Conservation (phyloP, 2,329 filamentous ascomycete species). For the Dothideomycetidae sp. region DNA sequence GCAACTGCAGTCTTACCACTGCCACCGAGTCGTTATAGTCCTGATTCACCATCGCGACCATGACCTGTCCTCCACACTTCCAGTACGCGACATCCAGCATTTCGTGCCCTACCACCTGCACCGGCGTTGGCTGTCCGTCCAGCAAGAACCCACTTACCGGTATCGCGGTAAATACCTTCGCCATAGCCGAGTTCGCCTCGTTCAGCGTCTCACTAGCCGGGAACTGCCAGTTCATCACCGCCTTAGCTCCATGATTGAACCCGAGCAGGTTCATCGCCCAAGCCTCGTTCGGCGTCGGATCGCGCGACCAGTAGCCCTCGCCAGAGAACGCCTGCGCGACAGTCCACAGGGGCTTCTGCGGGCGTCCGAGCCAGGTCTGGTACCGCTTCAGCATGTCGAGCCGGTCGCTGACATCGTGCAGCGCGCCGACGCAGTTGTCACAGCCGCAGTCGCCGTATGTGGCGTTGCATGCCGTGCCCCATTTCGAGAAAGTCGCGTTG, state of each 20-base stretch:
- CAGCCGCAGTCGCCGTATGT: conserved; percentile 50
- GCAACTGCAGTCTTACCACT: not conserved
- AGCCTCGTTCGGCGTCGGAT: conserved; percentile 32
- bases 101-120: conserved; percentile 15
- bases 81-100: conserved; percentile 17
- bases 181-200: conserved; percentile 23
- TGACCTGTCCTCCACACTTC: conserved; percentile 9
- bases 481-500: conserved; percentile 39
- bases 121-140: conserved; percentile 15
- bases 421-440: conserved; percentile 40
- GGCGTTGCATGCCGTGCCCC: conserved; percentile 41
- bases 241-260: conserved; percentile 37
- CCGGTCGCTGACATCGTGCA: conserved; percentile 38
- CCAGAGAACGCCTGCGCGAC: conserved; percentile 37
- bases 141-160: conserved; percentile 25
- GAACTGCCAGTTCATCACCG: conserved; percentile 35
- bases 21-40: conserved; percentile 9
- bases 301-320: conserved; percentile 32
- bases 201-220: conserved; percentile 23
- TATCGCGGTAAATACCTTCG: conserved; percentile 25
- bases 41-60: conserved; percentile 16
- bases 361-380: conserved; percentile 26
- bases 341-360: conserved; percentile 33
- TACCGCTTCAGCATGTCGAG: conserved; percentile 29
- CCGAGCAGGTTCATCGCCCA: conserved; percentile 33